phyloP scores from a whole-genome alignment of 148 eudicot species.

The Tetragonia tetragonoides region DNA sequence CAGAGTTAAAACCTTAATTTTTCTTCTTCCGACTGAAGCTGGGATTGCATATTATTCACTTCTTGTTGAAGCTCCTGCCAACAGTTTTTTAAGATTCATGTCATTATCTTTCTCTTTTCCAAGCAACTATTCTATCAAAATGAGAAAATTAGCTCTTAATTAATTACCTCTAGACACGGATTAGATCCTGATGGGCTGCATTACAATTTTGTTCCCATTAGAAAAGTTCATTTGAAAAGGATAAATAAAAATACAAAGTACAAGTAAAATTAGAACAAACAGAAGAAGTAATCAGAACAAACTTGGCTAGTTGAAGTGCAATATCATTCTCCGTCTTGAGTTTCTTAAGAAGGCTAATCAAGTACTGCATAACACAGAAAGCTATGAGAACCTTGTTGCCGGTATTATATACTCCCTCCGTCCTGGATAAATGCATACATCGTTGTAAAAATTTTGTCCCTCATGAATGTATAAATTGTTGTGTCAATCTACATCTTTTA shows the following conservation, averaged over 20 bases:
- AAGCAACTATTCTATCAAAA: too few relatives aligned
- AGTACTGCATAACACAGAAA: constrained; percentile 40
- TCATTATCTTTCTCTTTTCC: too few relatives aligned
- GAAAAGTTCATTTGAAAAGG: neutral
- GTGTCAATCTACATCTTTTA: too few relatives aligned
- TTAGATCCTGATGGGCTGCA: constrained; percentile 5
- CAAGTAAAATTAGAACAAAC: neutral
- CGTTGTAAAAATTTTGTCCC: too few relatives aligned
- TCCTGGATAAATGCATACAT: too few relatives aligned
- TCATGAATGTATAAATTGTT: too few relatives aligned
- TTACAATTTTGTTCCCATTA: neutral
- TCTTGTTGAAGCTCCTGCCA: constrained; percentile 9
- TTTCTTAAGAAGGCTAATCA: constrained; percentile 49
- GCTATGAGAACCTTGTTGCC: too few relatives aligned
- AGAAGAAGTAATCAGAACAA: neutral
- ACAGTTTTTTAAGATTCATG: neutral
- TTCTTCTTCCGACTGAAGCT: constrained; percentile 55
- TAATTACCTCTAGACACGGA: neutral
- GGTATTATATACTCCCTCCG: too few relatives aligned
- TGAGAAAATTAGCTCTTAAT: too few relatives aligned
- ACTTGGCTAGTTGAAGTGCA: constrained; percentile 53
- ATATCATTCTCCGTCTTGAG: constrained; percentile 68
- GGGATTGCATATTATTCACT: constrained; percentile 44
- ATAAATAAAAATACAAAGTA: neutral
- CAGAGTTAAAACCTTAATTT: constrained; percentile 43